Percentiles rank a stretch among this genome's conserved stretches.
Evolutionary conservation across 2,329 filamentous ascomycete species (phyloP).

Genomic region (Gnomoniopsis sp.): DNA sequence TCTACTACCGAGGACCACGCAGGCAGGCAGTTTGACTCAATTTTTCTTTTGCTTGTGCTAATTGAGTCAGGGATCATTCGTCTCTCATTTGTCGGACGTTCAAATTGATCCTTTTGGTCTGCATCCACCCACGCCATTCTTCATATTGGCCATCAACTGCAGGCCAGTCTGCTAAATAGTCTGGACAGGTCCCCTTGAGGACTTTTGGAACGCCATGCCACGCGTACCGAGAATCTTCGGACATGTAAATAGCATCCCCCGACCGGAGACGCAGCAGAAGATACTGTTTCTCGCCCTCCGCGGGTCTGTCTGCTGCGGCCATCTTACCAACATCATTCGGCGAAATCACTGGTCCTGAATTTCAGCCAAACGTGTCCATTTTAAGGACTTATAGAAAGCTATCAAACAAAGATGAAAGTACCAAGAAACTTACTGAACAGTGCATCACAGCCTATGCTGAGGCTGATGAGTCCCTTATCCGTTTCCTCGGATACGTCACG

Average conservation of each 20-base stretch:
- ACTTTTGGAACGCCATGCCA: conserved; percentile 97
- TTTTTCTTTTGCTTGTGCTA: not conserved
- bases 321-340: conserved; percentile 45
- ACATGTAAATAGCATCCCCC: conserved; percentile 91
- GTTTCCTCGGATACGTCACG: conserved; percentile 88
- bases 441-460: conserved; percentile 87
- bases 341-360: conserved; percentile 35
- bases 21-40: not conserved
- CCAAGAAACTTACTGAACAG: conserved; percentile 53
- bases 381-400: no score
- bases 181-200: conserved; percentile 73
- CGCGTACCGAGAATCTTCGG: conserved; percentile 73
- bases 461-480: conserved; percentile 72
- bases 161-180: conserved; percentile 73
- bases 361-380: no score
- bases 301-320: conserved; percentile 24
- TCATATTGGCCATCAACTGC: conserved; percentile 50
- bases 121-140: conserved; percentile 84
- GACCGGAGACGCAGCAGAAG: conserved; percentile 69
- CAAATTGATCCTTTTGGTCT: conserved; percentile 80
- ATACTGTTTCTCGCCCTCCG: conserved; percentile 40
- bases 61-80: conserved; percentile 19
- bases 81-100: conserved; percentile 88
- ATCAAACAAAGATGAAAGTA: not conserved
- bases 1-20: no score